Conservation (phyloP, 192 early-diverging fungal species). For the Entomortierella parvispora region DNA sequence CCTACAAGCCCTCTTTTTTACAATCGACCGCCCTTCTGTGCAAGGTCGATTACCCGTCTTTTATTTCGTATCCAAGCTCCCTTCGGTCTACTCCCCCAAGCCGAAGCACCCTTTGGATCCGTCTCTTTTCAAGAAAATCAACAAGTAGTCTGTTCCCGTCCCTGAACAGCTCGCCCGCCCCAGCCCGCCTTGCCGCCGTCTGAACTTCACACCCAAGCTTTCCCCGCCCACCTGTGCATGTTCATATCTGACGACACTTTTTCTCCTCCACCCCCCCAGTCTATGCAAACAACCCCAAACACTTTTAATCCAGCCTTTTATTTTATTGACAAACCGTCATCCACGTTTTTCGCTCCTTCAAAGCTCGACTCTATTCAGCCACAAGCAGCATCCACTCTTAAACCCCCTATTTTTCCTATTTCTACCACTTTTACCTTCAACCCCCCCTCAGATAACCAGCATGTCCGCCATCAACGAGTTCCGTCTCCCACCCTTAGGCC, state of each 20-base stretch:
- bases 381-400: constrained; percentile 18
- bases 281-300: constrained; percentile 23
- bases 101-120: not conserved
- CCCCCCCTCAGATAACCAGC: not conserved
- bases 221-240: constrained; percentile 35
- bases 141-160: too few species aligned
- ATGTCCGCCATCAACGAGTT: constrained; percentile 11
- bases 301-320: constrained; percentile 30
- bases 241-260: constrained; percentile 42
- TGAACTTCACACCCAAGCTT: constrained; percentile 44
- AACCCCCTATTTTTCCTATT: constrained; percentile 29
- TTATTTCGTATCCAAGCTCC: too few species aligned
- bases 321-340: constrained; percentile 40
- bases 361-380: constrained; percentile 23
- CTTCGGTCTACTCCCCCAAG: too few species aligned
- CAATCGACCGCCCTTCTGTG: not conserved
- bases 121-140: not conserved
- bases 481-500: constrained; percentile 4
- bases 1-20: constrained; percentile 1
- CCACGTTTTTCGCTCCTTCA: constrained; percentile 17
- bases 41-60: constrained; percentile 4
- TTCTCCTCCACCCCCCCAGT: constrained; percentile 13
- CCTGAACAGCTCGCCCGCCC: not conserved
- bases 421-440: constrained; percentile 1
- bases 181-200: constrained; percentile 12